phyloP scores from a whole-genome alignment of 2,329 filamentous ascomycete genomes.

The Calcarisporium arbuscula region DNA sequence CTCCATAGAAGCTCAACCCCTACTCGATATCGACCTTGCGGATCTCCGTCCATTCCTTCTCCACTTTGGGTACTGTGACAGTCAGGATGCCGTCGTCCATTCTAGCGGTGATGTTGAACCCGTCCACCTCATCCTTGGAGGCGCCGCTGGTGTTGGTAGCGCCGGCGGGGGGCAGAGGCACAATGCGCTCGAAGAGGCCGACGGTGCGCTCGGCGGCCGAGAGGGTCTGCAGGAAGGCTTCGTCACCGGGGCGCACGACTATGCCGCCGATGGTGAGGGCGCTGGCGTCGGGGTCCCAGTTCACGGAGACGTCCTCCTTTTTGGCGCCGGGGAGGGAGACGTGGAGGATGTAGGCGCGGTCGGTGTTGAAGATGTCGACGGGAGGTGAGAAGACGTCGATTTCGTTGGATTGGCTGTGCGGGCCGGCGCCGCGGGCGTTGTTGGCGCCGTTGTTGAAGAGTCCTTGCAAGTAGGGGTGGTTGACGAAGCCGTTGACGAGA shows the following conservation, averaged over 20 bases:
- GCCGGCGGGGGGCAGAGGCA: slow-evolving; percentile 49
- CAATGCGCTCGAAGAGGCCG: slow-evolving; percentile 66
- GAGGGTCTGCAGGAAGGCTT: slow-evolving; percentile 59
- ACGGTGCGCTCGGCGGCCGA: slow-evolving; percentile 61
- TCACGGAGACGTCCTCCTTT: slow-evolving; percentile 71
- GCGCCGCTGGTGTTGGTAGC: slow-evolving; percentile 28
- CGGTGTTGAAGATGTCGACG: slow-evolving; percentile 70
- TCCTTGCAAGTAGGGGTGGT: slow-evolving; percentile 36
- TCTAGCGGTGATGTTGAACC: slow-evolving; percentile 62
- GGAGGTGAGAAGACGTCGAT: slow-evolving; percentile 52
- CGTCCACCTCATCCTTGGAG: slow-evolving; percentile 56
- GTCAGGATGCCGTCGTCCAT: slow-evolving; percentile 73
- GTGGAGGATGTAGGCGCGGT: slow-evolving; percentile 61
- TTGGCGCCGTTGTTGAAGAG: slow-evolving; percentile 32
- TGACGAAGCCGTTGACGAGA: slow-evolving; percentile 32
- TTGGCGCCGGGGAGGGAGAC: slow-evolving; percentile 71
- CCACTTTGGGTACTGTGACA: slow-evolving; percentile 69
- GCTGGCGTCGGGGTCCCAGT: slow-evolving; percentile 65
- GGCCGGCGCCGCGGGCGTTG: slow-evolving; percentile 12
- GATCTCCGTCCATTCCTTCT: slow-evolving; percentile 60
- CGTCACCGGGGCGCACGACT: slow-evolving; percentile 65
- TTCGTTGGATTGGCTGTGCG: slow-evolving; percentile 1
- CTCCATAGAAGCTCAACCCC: not conserved
- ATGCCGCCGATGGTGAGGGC: slow-evolving; percentile 65
- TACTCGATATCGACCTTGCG: slow-evolving; percentile 53